These are phyloP conservation scores for Arthrobotrys sphaeroides DNA, from an alignment of 2,329 filamentous ascomycete genomes.

Conservation along the genomic window DNA sequence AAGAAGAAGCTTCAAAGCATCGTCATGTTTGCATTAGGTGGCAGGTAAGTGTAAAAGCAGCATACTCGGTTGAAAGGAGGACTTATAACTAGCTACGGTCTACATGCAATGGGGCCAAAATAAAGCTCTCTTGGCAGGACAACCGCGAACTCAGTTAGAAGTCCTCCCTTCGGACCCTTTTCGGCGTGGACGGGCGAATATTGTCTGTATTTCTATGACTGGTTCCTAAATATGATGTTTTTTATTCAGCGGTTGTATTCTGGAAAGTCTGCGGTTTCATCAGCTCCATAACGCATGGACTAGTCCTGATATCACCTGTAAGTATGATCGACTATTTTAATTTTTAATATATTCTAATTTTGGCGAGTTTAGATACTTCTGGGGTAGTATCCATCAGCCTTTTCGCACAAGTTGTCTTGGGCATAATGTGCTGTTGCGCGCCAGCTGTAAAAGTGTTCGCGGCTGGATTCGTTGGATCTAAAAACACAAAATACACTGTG, in stretches of 20 bases:
- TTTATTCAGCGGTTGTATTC: background rate
- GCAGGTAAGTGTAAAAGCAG: background rate
- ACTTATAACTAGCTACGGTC: too few species aligned
- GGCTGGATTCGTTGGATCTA: background rate
- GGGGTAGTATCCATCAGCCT: background rate
- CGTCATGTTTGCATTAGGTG: conserved; percentile 17
- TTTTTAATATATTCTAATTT: background rate
- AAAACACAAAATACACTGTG: background rate
- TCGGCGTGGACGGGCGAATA: background rate
- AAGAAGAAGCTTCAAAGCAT: conserved; percentile 15
- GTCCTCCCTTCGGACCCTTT: background rate
- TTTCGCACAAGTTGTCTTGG: background rate
- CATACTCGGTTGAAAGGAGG: background rate
- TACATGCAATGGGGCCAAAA: too few species aligned
- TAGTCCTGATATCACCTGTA: background rate
- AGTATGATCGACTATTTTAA: background rate
- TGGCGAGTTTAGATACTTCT: background rate
- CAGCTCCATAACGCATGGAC: background rate
- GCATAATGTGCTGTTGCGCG: conserved; percentile 1
- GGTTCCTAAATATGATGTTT: background rate
- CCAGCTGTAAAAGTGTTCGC: background rate
- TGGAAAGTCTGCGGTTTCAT: background rate
- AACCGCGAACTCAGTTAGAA: background rate
- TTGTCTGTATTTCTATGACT: background rate
- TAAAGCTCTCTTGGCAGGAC: background rate